Percentiles rank a stretch among this genome's conserved stretches.
phyloP scores from a whole-genome alignment of 2,329 filamentous ascomycete genomes.

The Venturia asperata region DNA sequence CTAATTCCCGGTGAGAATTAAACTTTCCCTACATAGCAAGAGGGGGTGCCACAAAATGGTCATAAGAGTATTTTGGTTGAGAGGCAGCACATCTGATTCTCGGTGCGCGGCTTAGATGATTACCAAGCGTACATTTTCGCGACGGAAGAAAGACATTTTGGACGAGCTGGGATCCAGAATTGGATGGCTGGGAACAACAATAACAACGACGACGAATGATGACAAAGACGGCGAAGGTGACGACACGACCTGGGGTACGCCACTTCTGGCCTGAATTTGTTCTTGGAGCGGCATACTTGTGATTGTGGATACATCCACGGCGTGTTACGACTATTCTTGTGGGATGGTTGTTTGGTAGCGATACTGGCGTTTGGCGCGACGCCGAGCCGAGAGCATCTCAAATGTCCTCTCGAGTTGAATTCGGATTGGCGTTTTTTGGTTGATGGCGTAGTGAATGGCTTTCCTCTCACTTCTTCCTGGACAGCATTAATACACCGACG shows the following conservation, averaged over 20 bases:
- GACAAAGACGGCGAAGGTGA: not conserved
- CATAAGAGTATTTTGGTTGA: not conserved
- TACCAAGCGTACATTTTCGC: slow-evolving; percentile 5
- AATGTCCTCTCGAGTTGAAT: not conserved
- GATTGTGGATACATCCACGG: slow-evolving; percentile 9
- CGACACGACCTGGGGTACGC: not conserved
- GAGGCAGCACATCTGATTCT: slow-evolving; percentile 12
- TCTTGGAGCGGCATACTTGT: not conserved
- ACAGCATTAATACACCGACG: not conserved
- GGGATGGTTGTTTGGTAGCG: not conserved
- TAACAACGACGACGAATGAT: slow-evolving; percentile 6
- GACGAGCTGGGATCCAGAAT: slow-evolving; percentile 17
- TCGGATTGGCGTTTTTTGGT: not conserved
- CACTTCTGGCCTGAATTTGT: slow-evolving; percentile 4
- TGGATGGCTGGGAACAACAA: slow-evolving; percentile 13
- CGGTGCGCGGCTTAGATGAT: slow-evolving; percentile 10
- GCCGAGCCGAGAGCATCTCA: not conserved
- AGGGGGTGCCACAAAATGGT: not conserved
- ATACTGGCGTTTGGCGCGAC: slow-evolving; percentile 1
- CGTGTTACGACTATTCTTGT: slow-evolving; percentile 8
- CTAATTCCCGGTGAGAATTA: slow-evolving; percentile 46
- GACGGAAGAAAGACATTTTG: slow-evolving; percentile 18
- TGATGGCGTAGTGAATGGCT: not conserved
- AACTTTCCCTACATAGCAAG: slow-evolving; percentile 2
- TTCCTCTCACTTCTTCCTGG: not conserved